These are phyloP conservation scores for Amanita polypyramis DNA, from an alignment of 768 basidiomycete genomes.

Conservation along the genomic window DNA sequence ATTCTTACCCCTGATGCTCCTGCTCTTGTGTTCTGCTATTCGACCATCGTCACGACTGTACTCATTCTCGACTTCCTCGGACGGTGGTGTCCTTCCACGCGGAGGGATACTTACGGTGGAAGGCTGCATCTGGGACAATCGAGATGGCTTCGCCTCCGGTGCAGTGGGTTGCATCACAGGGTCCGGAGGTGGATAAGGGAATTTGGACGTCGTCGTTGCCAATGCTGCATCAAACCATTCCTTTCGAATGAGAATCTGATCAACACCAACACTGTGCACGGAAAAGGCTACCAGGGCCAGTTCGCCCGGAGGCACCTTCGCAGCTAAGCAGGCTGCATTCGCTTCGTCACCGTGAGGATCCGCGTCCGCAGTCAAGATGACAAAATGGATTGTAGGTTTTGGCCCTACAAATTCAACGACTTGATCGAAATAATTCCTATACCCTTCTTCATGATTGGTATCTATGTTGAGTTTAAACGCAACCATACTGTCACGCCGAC, in stretches of 20 bases:
- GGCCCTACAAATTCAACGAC: conserved; percentile 75
- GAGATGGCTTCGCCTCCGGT: conserved; percentile 16
- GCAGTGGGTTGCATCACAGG: conserved; percentile 12
- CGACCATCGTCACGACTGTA: conserved; percentile 50
- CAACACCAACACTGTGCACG: conserved; percentile 84
- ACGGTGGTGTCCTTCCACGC: conserved; percentile 57
- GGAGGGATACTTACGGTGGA: conserved; percentile 18
- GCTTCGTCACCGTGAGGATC: conserved; percentile 79
- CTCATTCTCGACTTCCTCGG: conserved; percentile 67
- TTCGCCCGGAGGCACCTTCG: conserved; percentile 66
- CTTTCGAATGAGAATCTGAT: conserved; percentile 77
- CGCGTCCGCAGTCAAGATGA: conserved; percentile 76
- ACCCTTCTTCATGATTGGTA: conserved; percentile 50
- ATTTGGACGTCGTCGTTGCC: conserved; percentile 43
- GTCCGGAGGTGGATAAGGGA: conserved; percentile 35
- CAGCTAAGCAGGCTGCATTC: conserved; percentile 74
- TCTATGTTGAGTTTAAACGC: conserved; percentile 71
- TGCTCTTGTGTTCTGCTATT: conserved; percentile 31
- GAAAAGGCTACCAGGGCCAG: conserved; percentile 79
- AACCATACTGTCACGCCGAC: conserved; percentile 73
- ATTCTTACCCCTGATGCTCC: conserved; percentile 41
- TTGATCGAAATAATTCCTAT: conserved; percentile 67
- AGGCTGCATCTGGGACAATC: conserved; percentile 5
- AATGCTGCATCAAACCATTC: conserved; percentile 79
- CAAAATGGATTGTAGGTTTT: conserved; percentile 82